A percentile compares a stretch with the other conserved stretches of the same genome.
phyloP scores from a whole-genome alignment of 2,329 filamentous ascomycete genomes.

The Ceratocystis albifundus region DNA sequence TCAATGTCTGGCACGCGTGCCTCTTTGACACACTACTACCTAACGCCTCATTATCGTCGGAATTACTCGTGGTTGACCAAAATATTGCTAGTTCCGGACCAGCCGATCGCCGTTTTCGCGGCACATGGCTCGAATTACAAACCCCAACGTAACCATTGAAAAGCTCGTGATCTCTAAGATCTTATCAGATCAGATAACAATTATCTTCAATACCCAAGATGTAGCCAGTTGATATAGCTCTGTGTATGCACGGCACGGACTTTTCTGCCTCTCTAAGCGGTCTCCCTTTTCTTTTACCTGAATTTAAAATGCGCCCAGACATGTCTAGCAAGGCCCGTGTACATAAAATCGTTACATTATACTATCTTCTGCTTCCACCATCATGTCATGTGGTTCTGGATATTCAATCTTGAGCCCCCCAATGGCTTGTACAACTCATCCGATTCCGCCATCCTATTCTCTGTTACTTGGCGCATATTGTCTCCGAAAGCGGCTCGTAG shows the following conservation, averaged over 20 bases:
- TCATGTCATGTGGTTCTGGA: neutral
- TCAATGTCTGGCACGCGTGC: too few species aligned
- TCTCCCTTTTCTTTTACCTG: neutral
- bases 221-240: neutral
- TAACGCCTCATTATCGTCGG: too few species aligned
- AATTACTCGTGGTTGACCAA: too few species aligned
- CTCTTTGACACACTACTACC: too few species aligned
- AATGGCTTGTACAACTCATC: neutral
- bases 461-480: neutral
- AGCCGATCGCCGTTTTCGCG: too few species aligned
- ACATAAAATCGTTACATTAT: neutral
- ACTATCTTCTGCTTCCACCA: neutral
- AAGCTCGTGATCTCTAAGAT: neutral
- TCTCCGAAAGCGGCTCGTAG: neutral
- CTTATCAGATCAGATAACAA: constrained; percentile 12
- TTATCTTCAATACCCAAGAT: neutral
- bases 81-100: too few species aligned
- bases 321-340: neutral
- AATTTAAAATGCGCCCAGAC: neutral
- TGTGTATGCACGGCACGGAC: neutral
- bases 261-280: neutral
- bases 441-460: neutral
- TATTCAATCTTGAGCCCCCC: neutral
- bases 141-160: neutral
- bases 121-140: neutral